A percentile compares a stretch with the other conserved stretches of the same genome.
phyloP scores from a whole-genome alignment of 768 basidiomycete genomes.

The Tylopilus sp. region DNA sequence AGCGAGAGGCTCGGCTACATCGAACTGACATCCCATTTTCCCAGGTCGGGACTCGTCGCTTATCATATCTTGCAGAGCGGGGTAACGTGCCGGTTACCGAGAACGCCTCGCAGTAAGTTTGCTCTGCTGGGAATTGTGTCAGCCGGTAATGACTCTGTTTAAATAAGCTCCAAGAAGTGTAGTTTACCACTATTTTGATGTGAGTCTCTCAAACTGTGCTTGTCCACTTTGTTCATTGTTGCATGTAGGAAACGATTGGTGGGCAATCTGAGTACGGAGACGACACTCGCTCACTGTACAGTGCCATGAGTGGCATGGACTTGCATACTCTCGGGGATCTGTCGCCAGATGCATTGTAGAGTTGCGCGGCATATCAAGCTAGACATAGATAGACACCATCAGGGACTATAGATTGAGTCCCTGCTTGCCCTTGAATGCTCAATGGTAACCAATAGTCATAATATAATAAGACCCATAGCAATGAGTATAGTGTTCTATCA shows the following conservation, averaged over 20 bases:
- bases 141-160: conserved; percentile 5
- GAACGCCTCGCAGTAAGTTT: conserved; percentile 85
- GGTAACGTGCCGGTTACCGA: conserved; percentile 82
- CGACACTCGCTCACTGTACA: conserved; percentile 59
- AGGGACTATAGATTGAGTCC: neutral
- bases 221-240: neutral
- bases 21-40: neutral
- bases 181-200: conserved; percentile 93
- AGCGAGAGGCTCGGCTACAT: neutral
- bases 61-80: conserved; percentile 92
- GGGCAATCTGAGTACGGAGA: conserved; percentile 71
- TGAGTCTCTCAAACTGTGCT: conserved; percentile 33
- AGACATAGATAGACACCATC: neutral
- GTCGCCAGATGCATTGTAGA: conserved; percentile 66
- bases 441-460: conserved; percentile 22
- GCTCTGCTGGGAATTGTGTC: neutral
- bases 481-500: conserved; percentile 36
- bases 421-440: neutral
- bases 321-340: conserved; percentile 60
- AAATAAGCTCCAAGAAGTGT: conserved; percentile 87
- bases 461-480: conserved; percentile 30
- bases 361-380: neutral
- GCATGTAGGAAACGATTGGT: conserved; percentile 66
- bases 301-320: conserved; percentile 56
- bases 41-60: conserved; percentile 84